phyloP scores from a whole-genome alignment of 345 rosid species.

The Bruguiera gymnorhiza region DNA sequence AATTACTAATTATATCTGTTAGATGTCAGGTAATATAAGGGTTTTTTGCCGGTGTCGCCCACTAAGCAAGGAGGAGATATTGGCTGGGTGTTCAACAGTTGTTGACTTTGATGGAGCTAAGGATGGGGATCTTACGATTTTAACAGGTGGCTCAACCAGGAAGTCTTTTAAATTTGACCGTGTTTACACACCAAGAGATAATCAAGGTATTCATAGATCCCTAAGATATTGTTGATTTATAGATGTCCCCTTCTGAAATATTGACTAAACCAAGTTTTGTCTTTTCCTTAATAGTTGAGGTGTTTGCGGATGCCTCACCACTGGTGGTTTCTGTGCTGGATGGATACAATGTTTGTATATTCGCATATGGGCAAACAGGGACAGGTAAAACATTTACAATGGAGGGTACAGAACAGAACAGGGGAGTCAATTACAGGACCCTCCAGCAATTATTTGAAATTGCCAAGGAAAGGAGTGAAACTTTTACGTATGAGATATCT shows the following conservation, averaged over 20 bases:
- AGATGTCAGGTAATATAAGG: conserved; percentile 78
- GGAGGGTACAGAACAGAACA: conserved; percentile 81
- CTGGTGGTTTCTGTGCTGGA: conserved; percentile 87
- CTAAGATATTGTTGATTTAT: not conserved
- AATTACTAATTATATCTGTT: conserved; percentile 1
- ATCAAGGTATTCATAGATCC: conserved; percentile 63
- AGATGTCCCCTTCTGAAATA: not conserved
- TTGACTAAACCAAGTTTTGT: conserved; percentile 10
- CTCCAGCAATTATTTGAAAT: conserved; percentile 74
- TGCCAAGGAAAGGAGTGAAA: conserved; percentile 75
- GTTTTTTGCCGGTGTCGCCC: conserved; percentile 98
- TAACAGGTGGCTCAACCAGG: conserved; percentile 54
- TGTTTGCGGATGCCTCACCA: conserved; percentile 85
- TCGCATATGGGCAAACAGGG: conserved; percentile 98
- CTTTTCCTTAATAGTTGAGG: conserved; percentile 58
- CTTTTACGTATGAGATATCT: conserved; percentile 58
- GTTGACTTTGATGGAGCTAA: conserved; percentile 79
- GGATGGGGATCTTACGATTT: conserved; percentile 86
- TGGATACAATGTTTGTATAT: conserved; percentile 95
- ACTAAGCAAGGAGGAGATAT: conserved; percentile 59
- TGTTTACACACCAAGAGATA: conserved; percentile 79
- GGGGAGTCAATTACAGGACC: conserved; percentile 95
- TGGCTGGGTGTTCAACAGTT: conserved; percentile 51
- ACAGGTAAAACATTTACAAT: conserved; percentile 98
- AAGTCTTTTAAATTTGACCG: conserved; percentile 78